These are phyloP conservation scores for Yamadazyma triangularis DNA, from an alignment of 1,139 yeast genomes.

Conservation along the genomic window DNA sequence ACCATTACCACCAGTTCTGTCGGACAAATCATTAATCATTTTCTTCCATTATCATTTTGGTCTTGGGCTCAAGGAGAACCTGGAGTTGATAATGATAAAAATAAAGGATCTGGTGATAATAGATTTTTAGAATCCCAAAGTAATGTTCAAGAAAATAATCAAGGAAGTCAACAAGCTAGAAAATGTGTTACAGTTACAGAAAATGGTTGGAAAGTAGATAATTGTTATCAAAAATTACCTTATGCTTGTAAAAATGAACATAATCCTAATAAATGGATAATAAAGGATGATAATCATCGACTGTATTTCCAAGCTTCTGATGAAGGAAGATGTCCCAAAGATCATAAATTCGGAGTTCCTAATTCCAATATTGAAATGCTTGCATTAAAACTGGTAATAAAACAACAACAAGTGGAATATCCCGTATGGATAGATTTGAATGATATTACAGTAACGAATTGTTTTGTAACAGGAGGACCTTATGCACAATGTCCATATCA, in stretches of 20 bases:
- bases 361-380: constrained; percentile 35
- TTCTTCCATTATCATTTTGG: constrained; percentile 49
- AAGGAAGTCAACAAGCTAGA: constrained; percentile 7
- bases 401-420: constrained; percentile 12
- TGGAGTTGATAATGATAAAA: too few relatives aligned
- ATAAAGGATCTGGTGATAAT: too few relatives aligned
- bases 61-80: constrained; percentile 35
- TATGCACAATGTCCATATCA: constrained; percentile 77
- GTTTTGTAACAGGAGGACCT: constrained; percentile 89
- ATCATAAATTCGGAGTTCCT: constrained; percentile 56
- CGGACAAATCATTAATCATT: constrained; percentile 17
- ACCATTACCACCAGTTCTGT: constrained; percentile 7
- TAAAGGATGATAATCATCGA: constrained; percentile 26
- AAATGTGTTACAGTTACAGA: constrained; percentile 56
- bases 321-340: constrained; percentile 43
- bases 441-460: constrained; percentile 64
- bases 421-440: constrained; percentile 82
- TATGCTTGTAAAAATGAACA: constrained; percentile 52
- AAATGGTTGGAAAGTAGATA: constrained; percentile 54
- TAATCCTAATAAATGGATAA: constrained; percentile 44
- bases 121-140: not conserved
- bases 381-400: constrained; percentile 23
- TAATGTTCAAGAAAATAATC: constrained; percentile 1
- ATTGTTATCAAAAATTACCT: constrained; percentile 54
- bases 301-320: constrained; percentile 50